A percentile compares a stretch with the other conserved stretches of the same genome.
Conservation (phyloP, 2,329 filamentous ascomycete species). For the Endocalyx cinctus region DNA sequence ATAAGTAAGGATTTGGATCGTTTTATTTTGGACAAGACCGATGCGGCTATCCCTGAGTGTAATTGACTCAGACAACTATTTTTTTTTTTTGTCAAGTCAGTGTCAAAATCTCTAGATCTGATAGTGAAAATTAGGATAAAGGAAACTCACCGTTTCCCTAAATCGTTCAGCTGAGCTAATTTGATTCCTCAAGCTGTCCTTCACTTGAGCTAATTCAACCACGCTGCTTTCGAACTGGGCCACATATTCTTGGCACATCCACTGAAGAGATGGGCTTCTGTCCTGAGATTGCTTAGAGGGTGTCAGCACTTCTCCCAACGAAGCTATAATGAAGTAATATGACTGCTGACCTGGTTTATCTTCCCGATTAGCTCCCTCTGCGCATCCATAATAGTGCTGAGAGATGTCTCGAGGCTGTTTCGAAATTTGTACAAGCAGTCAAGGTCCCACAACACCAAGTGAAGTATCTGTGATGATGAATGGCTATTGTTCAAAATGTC, state of each 20-base stretch:
- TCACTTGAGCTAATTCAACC: slow-evolving; percentile 3
- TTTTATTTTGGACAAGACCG: slow-evolving; percentile 6
- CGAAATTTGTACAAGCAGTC: slow-evolving; percentile 8
- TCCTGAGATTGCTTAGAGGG: slow-evolving; percentile 3
- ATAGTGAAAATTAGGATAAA: background rate
- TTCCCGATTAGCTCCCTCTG: slow-evolving; percentile 3
- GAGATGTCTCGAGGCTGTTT: slow-evolving; percentile 6
- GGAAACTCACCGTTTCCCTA: slow-evolving; percentile 6
- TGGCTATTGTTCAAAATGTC: background rate
- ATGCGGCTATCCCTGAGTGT: slow-evolving; percentile 3
- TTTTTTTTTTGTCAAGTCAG: slow-evolving; percentile 1
- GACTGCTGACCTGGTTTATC: slow-evolving; percentile 3
- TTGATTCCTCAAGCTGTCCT: slow-evolving; percentile 6
- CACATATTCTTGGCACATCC: slow-evolving; percentile 7
- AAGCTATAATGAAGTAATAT: too few relatives aligned
- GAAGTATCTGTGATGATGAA: slow-evolving; percentile 2
- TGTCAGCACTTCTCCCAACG: background rate
- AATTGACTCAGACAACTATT: background rate
- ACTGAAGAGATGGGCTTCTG: slow-evolving; percentile 5
- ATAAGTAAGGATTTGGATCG: slow-evolving; percentile 11
- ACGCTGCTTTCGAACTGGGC: slow-evolving; percentile 6
- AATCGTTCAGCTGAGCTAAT: slow-evolving; percentile 5
- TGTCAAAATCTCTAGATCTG: too few relatives aligned
- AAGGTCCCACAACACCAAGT: slow-evolving; percentile 7
- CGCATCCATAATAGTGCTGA: slow-evolving; percentile 7